These are phyloP conservation scores for Lotus japonicus DNA, from an alignment of 306 rosid genomes.

Conservation along the genomic window DNA sequence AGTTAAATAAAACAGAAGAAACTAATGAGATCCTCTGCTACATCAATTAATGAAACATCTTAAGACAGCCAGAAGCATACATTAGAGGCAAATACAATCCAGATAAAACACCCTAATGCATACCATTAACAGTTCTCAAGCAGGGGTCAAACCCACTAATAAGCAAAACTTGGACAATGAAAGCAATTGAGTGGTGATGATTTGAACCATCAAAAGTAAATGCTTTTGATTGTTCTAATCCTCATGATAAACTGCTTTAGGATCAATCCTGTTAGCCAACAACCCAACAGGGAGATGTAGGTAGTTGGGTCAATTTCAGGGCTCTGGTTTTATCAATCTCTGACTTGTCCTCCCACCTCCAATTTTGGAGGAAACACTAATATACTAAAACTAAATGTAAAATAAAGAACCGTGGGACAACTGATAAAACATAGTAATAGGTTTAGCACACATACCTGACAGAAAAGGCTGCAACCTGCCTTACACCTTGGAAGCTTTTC, in stretches of 20 bases:
- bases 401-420: not conserved
- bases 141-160: not conserved
- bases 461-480: slow-evolving; percentile 66
- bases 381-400: not conserved
- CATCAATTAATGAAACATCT: not conserved
- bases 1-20: not conserved
- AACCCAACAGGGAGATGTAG: too few relatives aligned
- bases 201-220: not conserved
- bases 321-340: too few relatives aligned
- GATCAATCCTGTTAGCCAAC: not conserved
- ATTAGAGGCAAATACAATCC: not conserved
- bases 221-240: not conserved
- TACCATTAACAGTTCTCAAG: not conserved
- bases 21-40: not conserved
- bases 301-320: too few relatives aligned
- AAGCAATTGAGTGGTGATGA: not conserved
- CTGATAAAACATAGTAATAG: not conserved
- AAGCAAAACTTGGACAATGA: not conserved
- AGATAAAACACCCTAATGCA: not conserved
- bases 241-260: not conserved
- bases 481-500: slow-evolving; percentile 74
- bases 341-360: not conserved
- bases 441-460: slow-evolving; percentile 48
- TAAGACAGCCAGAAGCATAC: not conserved
- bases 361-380: not conserved